Evolutionary conservation across 805 yeast species (phyloP), one percentile per base, ranked within the genome.

Genomic region (Kodamaea restingae): DNA sequence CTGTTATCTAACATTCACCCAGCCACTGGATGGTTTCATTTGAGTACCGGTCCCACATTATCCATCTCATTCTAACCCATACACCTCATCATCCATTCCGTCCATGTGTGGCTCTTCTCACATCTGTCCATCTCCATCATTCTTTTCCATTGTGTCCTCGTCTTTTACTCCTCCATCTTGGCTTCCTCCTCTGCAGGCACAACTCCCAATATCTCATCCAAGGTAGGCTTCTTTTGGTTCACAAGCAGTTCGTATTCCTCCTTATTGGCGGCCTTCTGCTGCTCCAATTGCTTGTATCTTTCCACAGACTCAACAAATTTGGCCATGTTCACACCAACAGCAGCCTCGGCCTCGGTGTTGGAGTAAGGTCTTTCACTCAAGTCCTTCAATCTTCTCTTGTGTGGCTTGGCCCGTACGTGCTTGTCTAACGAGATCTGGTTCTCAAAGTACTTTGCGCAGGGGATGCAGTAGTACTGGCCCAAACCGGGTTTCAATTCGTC

Each of bases 401-500:
- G 99, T 6, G 80, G 74, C 55, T 88, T 90, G 3, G 84, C 72
- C 50, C 78, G 77, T 46, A 74, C 64, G 65, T 93, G 99, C 10
- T 81, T 71, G 44, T 77, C 78, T 40, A 86, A 70, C 6, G 95
- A 84, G 22, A 63, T 59, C 32, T 84, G 88, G 41, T 81, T 80
- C 58, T 90, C 96, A 55, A 80, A 88, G 62, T 93, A 88, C 58
- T 83, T 85, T 35, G 95, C 95, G 71, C 99, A 93, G 47, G 88
- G 95, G 39, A 93, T 73, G 63, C 98, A 93, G 61, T 87, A 93
- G 62, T 78, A 83, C 63, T 93, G 98, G 11, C 96, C 99, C 48
- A 93, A 66, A 1, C 99, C 99, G 1, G 97, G 90, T 56, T 83
- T 82, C 32, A 80, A 78, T 64, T 91, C 98, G 61, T 91, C 96